Conservation (phyloP, 805 yeast genomes). For the Yarrowia sp. region DNA sequence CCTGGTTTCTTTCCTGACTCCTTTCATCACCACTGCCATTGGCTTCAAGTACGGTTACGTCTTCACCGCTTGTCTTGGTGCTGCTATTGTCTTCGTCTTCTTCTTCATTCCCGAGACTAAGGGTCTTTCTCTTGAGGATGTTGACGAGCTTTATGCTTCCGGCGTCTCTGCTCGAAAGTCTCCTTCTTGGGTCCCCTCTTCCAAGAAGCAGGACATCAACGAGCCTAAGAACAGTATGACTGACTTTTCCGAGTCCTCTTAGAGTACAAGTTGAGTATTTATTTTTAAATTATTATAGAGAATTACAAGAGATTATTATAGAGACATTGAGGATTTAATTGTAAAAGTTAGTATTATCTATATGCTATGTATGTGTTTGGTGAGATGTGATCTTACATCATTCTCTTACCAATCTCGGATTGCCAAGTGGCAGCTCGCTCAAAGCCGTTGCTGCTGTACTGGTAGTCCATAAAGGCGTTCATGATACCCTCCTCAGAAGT, state of each 20-base stretch:
- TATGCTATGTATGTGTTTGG: not conserved
- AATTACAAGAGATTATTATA: not conserved
- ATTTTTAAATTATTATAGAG: not conserved
- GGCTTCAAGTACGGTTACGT: constrained; percentile 69
- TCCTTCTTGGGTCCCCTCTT: constrained; percentile 48
- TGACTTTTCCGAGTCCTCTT: constrained; percentile 17
- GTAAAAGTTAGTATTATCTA: not conserved
- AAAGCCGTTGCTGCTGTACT: constrained; percentile 43
- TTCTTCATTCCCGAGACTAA: constrained; percentile 75
- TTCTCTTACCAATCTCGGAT: constrained; percentile 36
- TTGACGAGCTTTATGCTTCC: constrained; percentile 55
- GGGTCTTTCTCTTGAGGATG: constrained; percentile 80
- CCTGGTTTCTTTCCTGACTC: constrained; percentile 64
- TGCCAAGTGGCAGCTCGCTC: constrained; percentile 40
- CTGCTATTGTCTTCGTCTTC: constrained; percentile 62
- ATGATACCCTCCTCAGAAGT: constrained; percentile 62
- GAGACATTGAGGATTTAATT: not conserved
- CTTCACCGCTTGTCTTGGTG: constrained; percentile 59
- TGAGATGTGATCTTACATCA: not conserved
- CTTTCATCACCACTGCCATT: constrained; percentile 58
- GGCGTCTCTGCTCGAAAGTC: constrained; percentile 39
- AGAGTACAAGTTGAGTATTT: not conserved
- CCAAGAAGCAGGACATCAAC: not conserved
- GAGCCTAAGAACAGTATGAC: not conserved
- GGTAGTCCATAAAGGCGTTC: constrained; percentile 72